These are phyloP conservation scores for Grammothele lineata DNA, from an alignment of 768 basidiomycete species.

Conservation along the genomic window DNA sequence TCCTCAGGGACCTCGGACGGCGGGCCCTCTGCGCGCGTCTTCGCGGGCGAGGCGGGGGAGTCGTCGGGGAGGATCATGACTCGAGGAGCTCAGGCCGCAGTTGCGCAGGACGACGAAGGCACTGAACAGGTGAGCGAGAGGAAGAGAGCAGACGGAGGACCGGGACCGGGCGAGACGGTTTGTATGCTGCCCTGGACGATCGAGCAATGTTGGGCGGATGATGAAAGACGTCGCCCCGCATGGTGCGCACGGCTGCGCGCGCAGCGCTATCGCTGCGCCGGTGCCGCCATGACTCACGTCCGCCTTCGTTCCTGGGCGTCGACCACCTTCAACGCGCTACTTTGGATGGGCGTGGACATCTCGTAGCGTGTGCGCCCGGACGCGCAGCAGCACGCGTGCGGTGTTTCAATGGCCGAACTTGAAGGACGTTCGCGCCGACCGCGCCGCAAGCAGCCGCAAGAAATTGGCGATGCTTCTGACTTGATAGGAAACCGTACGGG, in stretches of 20 bases:
- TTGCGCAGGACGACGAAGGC: not conserved
- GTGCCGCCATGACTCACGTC: not conserved
- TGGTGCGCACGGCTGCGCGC: constrained; percentile 3
- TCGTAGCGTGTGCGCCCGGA: no score
- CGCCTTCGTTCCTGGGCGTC: not conserved
- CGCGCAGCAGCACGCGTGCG: no score
- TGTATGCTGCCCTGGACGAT: no score
- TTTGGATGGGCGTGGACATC: no score
- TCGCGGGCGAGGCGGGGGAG: constrained; percentile 18
- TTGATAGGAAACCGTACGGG: no score
- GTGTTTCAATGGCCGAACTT: no score
- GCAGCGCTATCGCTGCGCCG: constrained; percentile 10
- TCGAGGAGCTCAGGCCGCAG: not conserved
- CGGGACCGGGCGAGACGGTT: no score
- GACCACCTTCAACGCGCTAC: not conserved
- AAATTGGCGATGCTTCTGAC: no score
- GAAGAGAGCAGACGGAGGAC: not conserved
- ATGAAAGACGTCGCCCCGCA: not conserved
- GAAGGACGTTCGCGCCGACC: no score
- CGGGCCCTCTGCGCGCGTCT: constrained; percentile 9
- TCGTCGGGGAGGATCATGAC: constrained; percentile 25
- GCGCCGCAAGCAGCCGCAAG: no score
- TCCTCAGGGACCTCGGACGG: constrained; percentile 5
- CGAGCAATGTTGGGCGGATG: no score
- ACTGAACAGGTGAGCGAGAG: not conserved